Evolutionary conservation across 352 stramenopile genomes (phyloP).

Genomic region (Phytophthora podocarpi): DNA sequence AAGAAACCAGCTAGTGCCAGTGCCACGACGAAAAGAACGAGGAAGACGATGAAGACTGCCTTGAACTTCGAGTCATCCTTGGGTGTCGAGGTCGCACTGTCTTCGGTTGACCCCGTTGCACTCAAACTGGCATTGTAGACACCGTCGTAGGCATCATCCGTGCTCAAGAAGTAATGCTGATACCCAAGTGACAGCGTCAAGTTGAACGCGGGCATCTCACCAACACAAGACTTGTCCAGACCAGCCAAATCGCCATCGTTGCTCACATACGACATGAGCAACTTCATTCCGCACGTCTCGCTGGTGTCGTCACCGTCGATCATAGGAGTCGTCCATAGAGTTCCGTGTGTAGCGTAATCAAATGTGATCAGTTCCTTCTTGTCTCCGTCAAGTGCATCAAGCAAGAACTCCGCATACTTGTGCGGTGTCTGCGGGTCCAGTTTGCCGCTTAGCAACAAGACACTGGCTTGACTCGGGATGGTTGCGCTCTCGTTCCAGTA

Average conservation of each 20-base stretch:
- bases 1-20: slow-evolving; percentile 33
- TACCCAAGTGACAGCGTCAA: slow-evolving; percentile 25
- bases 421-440: slow-evolving; percentile 56
- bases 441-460: slow-evolving; percentile 55
- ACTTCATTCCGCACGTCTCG: slow-evolving; percentile 47
- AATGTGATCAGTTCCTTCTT: slow-evolving; percentile 59
- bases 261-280: slow-evolving; percentile 51
- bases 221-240: slow-evolving; percentile 57
- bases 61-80: slow-evolving; percentile 38
- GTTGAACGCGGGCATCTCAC: slow-evolving; percentile 34
- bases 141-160: slow-evolving; percentile 46
- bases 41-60: slow-evolving; percentile 52
- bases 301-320: slow-evolving; percentile 1
- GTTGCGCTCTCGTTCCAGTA: slow-evolving; percentile 55
- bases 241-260: slow-evolving; percentile 33
- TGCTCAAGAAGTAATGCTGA: slow-evolving; percentile 42
- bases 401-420: slow-evolving; percentile 53
- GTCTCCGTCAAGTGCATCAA: slow-evolving; percentile 33
- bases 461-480: slow-evolving; percentile 43
- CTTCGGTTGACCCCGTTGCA: slow-evolving; percentile 2
- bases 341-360: slow-evolving; percentile 40
- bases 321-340: slow-evolving; percentile 43
- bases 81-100: slow-evolving; percentile 9
- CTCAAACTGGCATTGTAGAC: slow-evolving; percentile 32
- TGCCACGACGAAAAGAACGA: slow-evolving; percentile 41